Percentiles rank a stretch among this genome's conserved stretches.
These are phyloP conservation scores for Eustoma russellianum DNA, from an alignment of 257 asterid genomes.

Conservation along the genomic window DNA sequence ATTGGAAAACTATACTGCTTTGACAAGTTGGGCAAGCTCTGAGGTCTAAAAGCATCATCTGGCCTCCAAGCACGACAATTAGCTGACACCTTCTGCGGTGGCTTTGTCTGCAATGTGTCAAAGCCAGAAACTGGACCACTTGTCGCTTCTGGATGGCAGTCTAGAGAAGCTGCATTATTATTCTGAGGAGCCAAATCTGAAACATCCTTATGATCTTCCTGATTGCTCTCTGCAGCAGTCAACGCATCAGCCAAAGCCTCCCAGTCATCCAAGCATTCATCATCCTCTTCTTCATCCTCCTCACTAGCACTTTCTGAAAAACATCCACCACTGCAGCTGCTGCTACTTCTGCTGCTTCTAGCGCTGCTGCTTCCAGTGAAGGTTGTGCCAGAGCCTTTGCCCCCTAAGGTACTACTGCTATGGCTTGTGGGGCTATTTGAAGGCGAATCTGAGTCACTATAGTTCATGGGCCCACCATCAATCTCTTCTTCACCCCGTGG, in stretches of 20 bases:
- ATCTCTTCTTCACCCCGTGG: slow-evolving; percentile 34
- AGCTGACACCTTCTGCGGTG: slow-evolving; percentile 21
- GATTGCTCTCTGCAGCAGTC: slow-evolving; percentile 51
- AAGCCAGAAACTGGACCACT: slow-evolving; percentile 12
- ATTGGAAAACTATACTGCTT: slow-evolving; percentile 60
- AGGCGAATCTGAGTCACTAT: slow-evolving; percentile 53
- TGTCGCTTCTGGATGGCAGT: slow-evolving; percentile 13
- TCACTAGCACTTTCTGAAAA: slow-evolving; percentile 51
- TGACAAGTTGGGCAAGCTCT: slow-evolving; percentile 66
- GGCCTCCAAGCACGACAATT: slow-evolving; percentile 72
- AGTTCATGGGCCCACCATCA: slow-evolving; percentile 37
- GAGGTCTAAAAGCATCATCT: slow-evolving; percentile 81
- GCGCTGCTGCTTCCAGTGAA: slow-evolving; percentile 57
- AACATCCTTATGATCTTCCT: slow-evolving; percentile 23
- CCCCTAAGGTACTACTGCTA: slow-evolving; percentile 45
- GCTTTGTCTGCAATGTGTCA: slow-evolving; percentile 20
- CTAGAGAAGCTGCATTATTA: slow-evolving; percentile 14
- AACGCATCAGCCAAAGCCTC: slow-evolving; percentile 95
- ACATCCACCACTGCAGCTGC: slow-evolving; percentile 49
- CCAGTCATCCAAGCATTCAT: slow-evolving; percentile 88
- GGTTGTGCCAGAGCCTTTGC: slow-evolving; percentile 45
- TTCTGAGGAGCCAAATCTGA: slow-evolving; percentile 18
- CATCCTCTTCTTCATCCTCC: slow-evolving; percentile 57
- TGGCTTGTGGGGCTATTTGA: slow-evolving; percentile 65
- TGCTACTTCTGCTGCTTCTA: slow-evolving; percentile 37